Base-by-base conservation (phyloP, 2,329 filamentous ascomycete species). In the Elsinoe fawcettii region DNA sequence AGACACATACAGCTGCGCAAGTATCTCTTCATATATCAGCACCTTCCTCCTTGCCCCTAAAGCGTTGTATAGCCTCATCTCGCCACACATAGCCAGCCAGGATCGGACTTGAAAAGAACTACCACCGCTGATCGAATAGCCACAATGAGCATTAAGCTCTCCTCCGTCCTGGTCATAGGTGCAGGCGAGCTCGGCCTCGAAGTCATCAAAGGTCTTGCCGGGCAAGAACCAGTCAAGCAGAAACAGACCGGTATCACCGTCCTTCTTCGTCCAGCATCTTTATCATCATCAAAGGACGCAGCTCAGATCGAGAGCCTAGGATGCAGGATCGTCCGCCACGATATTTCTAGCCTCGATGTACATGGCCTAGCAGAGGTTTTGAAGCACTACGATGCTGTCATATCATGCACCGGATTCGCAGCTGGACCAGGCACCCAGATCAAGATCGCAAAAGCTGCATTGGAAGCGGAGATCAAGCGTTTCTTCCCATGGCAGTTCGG, bases 401-500 rank as follows among this genome's bases (percentile, higher is more conserved):
- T 88, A 51, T 77, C 77, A 43, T 85, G 81, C 63, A 79, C 77
- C 1, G 85, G 85, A 23, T 85, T 86, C 69, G 75, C 75, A 0
- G 70, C 80, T 0, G 76, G 79, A 0, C 56, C 75, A 0, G 81
- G 79, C 1, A 81, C 77, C 0, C 80, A 87, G 64, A 60, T 75
- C 1, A 85, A 85, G 63, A 70, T 88, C 16, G 70, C 79, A 0
- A 64, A 73, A 9, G 83, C 84, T 0, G 79, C 77, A 0, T 68
- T 88, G 0, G 66, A 69, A 9, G 82, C 79, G 0, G 68, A 71
- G 0, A 75, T 78, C 0, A 62, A 69, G 12, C 71, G 79, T 0
- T 88, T 78, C 65, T 76, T 88, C 16, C 85, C 86, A 0, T 89
- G 86, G 86, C 85, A 89, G 67, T 88, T 84, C 66, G 86, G 86